Evolutionary conservation across 805 yeast genomes (phyloP), one percentile per base, ranked within the genome.

Genomic region (Pichia cephalocereana): DNA sequence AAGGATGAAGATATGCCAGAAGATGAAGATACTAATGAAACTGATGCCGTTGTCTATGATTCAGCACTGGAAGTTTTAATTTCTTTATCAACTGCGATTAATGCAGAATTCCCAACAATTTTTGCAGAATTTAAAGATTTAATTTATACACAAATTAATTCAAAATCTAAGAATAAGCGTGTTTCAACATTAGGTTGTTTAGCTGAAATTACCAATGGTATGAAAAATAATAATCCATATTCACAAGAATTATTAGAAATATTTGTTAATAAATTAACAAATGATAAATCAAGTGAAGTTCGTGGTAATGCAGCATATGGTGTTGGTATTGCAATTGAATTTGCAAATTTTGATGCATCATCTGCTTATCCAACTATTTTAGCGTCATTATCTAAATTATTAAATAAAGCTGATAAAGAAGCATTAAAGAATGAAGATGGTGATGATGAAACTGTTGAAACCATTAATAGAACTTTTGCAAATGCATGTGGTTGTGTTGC

Each of bases 401-500:
- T 93, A 62, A 79, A 78, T 67, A 84, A 83, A 65, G 89, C 88
- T 52, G 87, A 86, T 65, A 80, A 77, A 66, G 85, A 84, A 69
- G 69, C 73, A 42, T 73, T 71, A 55, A 74, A 70, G 61, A 73
- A 74, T 58, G 83, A 79, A 48, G 79, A 71, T 48, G 85, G 79
- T 52, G 88, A 82, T 59, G 95, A 83, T 55, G 91, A 85, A 65
- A 74, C 86, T 34, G 77, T 76, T 60, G 96, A 88, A 55, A 83
- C 80, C 51, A 77, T 86, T 57, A 82, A 83, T 69, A 77, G 96
- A 70, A 80, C 95, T 7, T 80, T 79, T 57, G 96, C 98, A 51
- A 93, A 93, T 66, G 96, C 96, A 6, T 84, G 93, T 66, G 99
- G 99, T 41, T 93, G 98, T 76, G 96, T 90, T 49, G 90, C 96